Evolutionary conservation across 2,329 filamentous ascomycete species (phyloP).

Genomic region (Stagonosporopsis rhizophila): DNA sequence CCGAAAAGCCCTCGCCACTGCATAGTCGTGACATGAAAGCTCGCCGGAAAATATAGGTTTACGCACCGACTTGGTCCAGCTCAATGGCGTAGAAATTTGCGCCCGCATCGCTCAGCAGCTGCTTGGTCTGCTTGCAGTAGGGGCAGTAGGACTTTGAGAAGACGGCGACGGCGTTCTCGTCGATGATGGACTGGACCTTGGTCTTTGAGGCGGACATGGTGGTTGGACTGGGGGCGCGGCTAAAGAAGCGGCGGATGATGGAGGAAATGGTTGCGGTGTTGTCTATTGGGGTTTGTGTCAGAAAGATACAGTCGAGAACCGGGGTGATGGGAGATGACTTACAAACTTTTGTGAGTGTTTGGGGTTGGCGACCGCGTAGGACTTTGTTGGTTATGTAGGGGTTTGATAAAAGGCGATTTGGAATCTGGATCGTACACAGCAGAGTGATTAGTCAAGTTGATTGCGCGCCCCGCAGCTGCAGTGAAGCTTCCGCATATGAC

Average conservation of each 20-base stretch:
- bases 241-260: constrained; percentile 77
- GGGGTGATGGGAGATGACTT: background rate
- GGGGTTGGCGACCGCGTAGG: background rate
- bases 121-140: constrained; percentile 84
- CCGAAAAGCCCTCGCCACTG: no score
- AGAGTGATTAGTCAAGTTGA: constrained; percentile 27
- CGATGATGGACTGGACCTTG: constrained; percentile 85
- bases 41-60: background rate
- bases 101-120: constrained; percentile 70
- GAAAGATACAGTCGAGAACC: background rate
- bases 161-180: constrained; percentile 88
- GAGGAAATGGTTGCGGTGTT: constrained; percentile 60
- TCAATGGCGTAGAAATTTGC: constrained; percentile 80
- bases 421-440: constrained; percentile 20
- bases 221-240: constrained; percentile 63
- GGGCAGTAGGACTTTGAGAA: constrained; percentile 98
- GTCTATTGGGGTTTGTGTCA: background rate
- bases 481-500: constrained; percentile 35
- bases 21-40: no score
- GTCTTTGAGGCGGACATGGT: constrained; percentile 82
- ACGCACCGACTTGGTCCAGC: constrained; percentile 83
- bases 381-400: constrained; percentile 4
- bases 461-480: constrained; percentile 40
- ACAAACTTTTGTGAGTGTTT: background rate
- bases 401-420: constrained; percentile 22